Percentiles rank a stretch among this genome's conserved stretches.
These are phyloP conservation scores for Nicotiana knightiana DNA, from an alignment of 257 asterid genomes.

Conservation along the genomic window DNA sequence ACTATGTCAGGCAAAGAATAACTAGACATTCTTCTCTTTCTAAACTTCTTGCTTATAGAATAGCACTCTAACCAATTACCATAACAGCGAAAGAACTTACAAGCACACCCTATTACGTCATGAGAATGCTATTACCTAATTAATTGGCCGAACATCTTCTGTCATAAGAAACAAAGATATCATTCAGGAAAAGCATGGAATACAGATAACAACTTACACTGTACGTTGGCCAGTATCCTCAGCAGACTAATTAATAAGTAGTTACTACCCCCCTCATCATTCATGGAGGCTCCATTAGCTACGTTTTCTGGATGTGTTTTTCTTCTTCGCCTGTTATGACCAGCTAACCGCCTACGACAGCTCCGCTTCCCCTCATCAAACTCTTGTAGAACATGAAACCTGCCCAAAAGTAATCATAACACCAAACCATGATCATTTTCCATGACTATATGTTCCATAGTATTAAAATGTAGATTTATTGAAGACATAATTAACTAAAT, in stretches of 20 bases:
- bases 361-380: slow-evolving; percentile 97
- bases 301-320: slow-evolving; percentile 78
- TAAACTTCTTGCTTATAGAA: not conserved
- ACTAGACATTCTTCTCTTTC: not conserved
- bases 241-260: slow-evolving; percentile 71
- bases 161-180: not conserved
- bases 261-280: slow-evolving; percentile 58
- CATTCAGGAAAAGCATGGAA: not conserved
- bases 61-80: not conserved
- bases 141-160: not conserved
- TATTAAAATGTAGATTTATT: not conserved
- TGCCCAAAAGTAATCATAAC: slow-evolving; percentile 23
- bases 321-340: slow-evolving; percentile 95
- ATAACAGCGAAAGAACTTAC: not conserved
- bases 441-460: not conserved
- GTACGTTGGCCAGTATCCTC: slow-evolving; percentile 78
- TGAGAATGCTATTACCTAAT: not conserved
- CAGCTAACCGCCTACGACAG: slow-evolving; percentile 95
- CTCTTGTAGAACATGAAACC: slow-evolving; percentile 91
- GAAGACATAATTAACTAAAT: not conserved
- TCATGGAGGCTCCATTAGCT: slow-evolving; percentile 34
- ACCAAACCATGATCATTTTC: not conserved
- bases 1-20: not conserved
- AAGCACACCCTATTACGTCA: not conserved
- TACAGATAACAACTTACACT: slow-evolving; percentile 41